Evolutionary conservation across 148 eudicot species (phyloP).

Genomic region (Chenopodium suecicum): DNA sequence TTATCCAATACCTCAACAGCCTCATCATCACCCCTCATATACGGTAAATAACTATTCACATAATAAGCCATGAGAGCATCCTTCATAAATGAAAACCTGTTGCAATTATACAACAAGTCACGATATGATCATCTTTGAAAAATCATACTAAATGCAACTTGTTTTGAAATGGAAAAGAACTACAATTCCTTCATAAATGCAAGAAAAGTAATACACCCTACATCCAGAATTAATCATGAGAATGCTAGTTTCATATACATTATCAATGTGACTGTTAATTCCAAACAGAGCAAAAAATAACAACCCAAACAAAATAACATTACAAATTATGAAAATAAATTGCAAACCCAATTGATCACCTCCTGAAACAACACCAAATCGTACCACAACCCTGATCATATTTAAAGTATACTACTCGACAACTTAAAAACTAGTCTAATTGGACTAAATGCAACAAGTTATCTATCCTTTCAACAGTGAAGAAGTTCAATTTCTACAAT

Average conservation of each 20-base stretch:
- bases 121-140: background rate
- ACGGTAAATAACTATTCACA: slow-evolving; percentile 52
- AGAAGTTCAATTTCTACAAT: no score
- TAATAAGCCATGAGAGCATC: slow-evolving; percentile 43
- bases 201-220: background rate
- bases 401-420: no score
- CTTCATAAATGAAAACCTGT: slow-evolving; percentile 26
- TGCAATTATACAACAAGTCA: background rate
- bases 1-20: slow-evolving; percentile 47
- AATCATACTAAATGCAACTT: no score
- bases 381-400: no score
- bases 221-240: background rate
- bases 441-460: no score
- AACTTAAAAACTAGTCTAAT: no score
- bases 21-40: slow-evolving; percentile 72
- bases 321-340: background rate
- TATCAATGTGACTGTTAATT: background rate
- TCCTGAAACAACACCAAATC: no score
- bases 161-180: no score
- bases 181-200: no score
- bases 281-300: background rate
- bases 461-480: no score
- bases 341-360: background rate
- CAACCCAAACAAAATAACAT: background rate
- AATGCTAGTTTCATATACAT: background rate